Conservation (phyloP, 148 eudicot species). For the Tetragonia tetragonoides region DNA sequence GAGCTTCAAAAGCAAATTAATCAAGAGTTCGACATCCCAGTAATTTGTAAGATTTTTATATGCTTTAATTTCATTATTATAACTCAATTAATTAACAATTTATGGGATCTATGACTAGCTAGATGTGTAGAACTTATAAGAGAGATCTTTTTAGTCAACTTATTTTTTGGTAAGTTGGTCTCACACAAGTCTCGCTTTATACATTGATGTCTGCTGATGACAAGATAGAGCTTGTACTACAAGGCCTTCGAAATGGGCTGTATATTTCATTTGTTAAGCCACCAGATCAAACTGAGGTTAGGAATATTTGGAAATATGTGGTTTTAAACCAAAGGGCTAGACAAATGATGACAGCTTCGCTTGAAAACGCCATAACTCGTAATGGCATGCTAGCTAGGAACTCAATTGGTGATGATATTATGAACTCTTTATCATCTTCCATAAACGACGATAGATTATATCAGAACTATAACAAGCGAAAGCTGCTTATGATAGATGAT, state of each 20-base stretch:
- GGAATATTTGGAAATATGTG: slow-evolving; percentile 18
- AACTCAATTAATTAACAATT: too few relatives aligned
- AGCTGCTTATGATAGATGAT: neutral
- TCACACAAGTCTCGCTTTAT: neutral
- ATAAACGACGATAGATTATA: neutral
- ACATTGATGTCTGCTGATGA: slow-evolving; percentile 25
- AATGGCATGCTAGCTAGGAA: neutral
- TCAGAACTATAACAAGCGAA: neutral
- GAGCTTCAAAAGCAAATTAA: slow-evolving; percentile 15
- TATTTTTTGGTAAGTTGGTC: too few relatives aligned
- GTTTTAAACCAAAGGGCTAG: neutral
- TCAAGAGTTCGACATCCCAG: slow-evolving; percentile 20
- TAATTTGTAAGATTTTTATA: slow-evolving; percentile 20
- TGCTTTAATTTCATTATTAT: neutral
- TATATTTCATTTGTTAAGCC: slow-evolving; percentile 23
- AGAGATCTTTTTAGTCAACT: too few relatives aligned
- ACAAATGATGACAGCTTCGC: neutral
- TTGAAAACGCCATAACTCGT: neutral
- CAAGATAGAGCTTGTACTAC: neutral
- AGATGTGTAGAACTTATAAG: too few relatives aligned
- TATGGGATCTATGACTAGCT: too few relatives aligned
- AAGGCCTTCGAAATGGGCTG: slow-evolving; percentile 5
- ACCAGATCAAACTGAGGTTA: slow-evolving; percentile 2
- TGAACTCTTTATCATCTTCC: neutral
- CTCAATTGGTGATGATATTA: neutral